Percentiles rank a stretch among this genome's conserved stretches.
Evolutionary conservation across 2,329 filamentous ascomycete genomes (phyloP).

Genomic region (Blastomyces percursus): DNA sequence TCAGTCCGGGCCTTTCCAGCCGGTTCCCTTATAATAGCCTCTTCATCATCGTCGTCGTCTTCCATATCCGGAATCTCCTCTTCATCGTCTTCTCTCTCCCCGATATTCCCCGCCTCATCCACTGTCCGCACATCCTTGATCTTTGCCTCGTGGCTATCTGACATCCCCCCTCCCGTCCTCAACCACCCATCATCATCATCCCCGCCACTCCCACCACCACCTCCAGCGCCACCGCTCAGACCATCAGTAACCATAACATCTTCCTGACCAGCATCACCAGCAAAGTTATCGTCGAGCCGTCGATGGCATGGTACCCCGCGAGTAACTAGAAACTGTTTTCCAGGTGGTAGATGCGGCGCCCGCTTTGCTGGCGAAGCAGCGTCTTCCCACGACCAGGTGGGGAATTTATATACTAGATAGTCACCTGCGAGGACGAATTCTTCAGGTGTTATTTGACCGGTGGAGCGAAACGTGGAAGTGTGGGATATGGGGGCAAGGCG

Average conservation of each 20-base stretch:
- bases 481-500: constrained; percentile 79
- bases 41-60: constrained; percentile 84
- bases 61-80: constrained; percentile 97
- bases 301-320: constrained; percentile 89
- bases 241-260: constrained; percentile 77
- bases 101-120: constrained; percentile 78
- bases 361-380: constrained; percentile 71
- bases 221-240: constrained; percentile 42
- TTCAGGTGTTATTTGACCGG: constrained; percentile 91
- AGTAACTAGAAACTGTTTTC: constrained; percentile 92
- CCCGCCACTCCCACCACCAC: constrained; percentile 30
- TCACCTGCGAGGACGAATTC: constrained; percentile 94
- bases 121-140: constrained; percentile 75
- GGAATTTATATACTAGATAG: constrained; percentile 98
- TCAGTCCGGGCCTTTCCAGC: constrained; percentile 38
- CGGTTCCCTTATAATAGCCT: constrained; percentile 83
- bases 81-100: constrained; percentile 56
- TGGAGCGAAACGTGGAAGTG: constrained; percentile 85
- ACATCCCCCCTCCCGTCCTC: constrained; percentile 64
- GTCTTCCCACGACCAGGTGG: constrained; percentile 93
- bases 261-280: constrained; percentile 73
- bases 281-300: constrained; percentile 85
- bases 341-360: constrained; percentile 67
- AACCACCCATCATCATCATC: constrained; percentile 83
- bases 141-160: constrained; percentile 64